Evolutionary conservation across 75 land plant genomes (phyloP), one percentile per base, ranked within the genome.

Genomic region (Sequoiadendron giganteum): DNA sequence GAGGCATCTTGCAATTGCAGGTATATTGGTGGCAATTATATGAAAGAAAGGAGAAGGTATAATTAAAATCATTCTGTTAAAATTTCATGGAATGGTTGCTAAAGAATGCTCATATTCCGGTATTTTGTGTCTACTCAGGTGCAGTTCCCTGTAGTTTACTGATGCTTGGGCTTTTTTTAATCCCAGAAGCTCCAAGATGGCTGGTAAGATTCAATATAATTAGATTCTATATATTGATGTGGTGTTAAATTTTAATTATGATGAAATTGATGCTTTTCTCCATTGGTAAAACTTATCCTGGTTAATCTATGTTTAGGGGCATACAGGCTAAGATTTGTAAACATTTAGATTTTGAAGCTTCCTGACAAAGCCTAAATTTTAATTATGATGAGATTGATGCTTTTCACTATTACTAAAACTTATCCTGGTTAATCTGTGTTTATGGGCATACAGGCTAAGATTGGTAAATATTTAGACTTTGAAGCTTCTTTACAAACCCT

Each of bases 131-230:
- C 40, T 65, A 82, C 52, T n/a, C 86, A 90, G 90, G 90, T 19
- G 78, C 36, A 13, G 61, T 88, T 45, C 90, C 90, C n/a, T 83
- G 90, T n/a, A 36, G 32, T 25, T 43, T 90, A 43, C 73, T 88
- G 55, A 42, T 90, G 34, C 30, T 88, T 15, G 90, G 90, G 28
- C 90, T 90, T 45, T 84, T 90, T 7, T 40, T 90, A 61, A 90
- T 90, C 39, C 90, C 90, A 78, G 90, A 90, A 76, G 84, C 90
- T 88, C 90, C 90, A 82, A 73, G 90, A 65, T 90, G 90, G 90
- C 86, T 90, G 90, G 90, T 90, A 21, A 56, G 86, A 75, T 10
- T 45, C 11, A 86, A 80, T 19, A n/a, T 43, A 21, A 68, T 34
- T 9, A 48, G 18, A 48, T 52, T 48, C 84, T 40, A 52, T 28